Evolutionary conservation across 2,329 filamentous ascomycete genomes (phyloP), one percentile per base, ranked within the genome.

Genomic region (Penicillium sp.): DNA sequence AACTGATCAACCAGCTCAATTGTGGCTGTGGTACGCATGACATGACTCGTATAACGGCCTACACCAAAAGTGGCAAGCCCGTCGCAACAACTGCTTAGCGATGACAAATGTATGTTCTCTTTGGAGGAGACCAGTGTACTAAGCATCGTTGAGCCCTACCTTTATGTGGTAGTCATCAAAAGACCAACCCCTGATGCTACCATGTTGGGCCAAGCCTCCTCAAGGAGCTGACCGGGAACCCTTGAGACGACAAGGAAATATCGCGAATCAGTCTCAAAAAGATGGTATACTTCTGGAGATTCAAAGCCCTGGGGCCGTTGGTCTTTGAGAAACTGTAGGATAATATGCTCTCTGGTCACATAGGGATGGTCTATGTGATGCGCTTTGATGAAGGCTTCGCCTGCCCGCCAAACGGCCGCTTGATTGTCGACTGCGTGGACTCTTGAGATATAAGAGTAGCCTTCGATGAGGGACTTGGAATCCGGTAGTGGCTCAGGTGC

Each of bases 371-470:
- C 35, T 15, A 46, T 46, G 9, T 33, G 35, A 36, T 46, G 39
- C 14, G 32, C 41, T 36, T 44, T 39, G 32, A 46, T 43, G 18
- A 46, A 43, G 21, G 43, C 39, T 42, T 43, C 36, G 26, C 39
- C 43, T 39, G 35, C 39, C 6, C 39, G 20, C 39, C 28, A 46
- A 27, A 43, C 43, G n/a, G 43, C 43, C 21, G 43, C 35, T 10
- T 39, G 33, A 20, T 46, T 46, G n/a, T 37, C 23, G 29, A 43
- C 32, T 42, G 14, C 28, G 17, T 44, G 14, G 2, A 40, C 41
- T 37, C 21, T 39, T 9, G 23, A 33, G 32, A 44, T 39, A 33
- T 2, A 16, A 25, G 26, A 26, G 7, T 32, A 33, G 28, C 26
- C 23, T 34, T 41, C 33, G 16, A 19, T 3, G 19, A 45, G 38